Evolutionary conservation across 345 rosid genomes (phyloP), one percentile per base, ranked within the genome.

Genomic region (Eucalyptus sp.): DNA sequence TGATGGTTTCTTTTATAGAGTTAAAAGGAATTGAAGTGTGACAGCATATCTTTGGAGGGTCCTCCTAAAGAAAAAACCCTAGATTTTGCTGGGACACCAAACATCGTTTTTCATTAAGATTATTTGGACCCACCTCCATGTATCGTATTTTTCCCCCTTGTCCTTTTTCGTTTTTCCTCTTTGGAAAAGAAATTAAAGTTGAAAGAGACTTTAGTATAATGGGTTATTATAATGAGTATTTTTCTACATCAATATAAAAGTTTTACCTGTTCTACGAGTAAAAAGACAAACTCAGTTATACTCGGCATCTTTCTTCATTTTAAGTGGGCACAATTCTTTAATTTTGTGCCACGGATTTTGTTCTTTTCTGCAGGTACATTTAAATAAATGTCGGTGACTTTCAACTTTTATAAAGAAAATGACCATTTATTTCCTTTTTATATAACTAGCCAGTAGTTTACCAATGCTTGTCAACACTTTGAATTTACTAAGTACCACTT

Each of bases 61-160:
- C 93, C 95, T 91, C 87, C 89, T 37, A 89, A 90, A 91, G 92
- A 86, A 89, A 88, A 88, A 90, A 88, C 50, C 86, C 87, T 48
- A 92, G 96, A 95, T 95, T 91, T 93, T 89, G 92, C 51, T 87
- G 90, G 93, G 92, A 2, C 93, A 92, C 93, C 49, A 93, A 90
- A 86, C 93, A 87, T 92, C 93, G 20, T 88, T 88, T 93, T 88
- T 90, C 90, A 46, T 88, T 88, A 29, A 91, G 94, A 94, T 92
- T 88, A 90, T 89, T 86, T 18, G 13, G 91, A 83, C 89, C 93
- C 92, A 58, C 90, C 79, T 68, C 50, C 49, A 87, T 43, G 52
- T 16, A 43, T 71, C 88, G 90, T 94, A 56, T 88, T 79, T 86
- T 88, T 27, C 56, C 87, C 1, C 18, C 18, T 90, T 33, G 88